Evolutionary conservation across 2,329 filamentous ascomycete species (phyloP).

Genomic region (Aspergillus sp.): DNA sequence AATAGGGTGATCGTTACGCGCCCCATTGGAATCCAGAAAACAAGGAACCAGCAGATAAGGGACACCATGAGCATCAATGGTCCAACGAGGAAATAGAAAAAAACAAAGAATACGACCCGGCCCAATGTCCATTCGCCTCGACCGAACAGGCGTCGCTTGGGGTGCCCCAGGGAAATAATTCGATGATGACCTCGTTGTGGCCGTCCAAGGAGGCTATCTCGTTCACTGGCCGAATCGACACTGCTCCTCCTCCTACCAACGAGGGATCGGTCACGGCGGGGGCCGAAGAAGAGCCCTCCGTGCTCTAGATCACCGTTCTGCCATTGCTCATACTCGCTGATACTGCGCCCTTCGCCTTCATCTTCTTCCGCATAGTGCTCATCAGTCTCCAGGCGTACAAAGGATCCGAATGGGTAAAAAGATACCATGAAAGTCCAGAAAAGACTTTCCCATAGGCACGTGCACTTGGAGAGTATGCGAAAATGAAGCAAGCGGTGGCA

Average conservation of each 20-base stretch:
- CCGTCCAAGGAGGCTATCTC: constrained; percentile 78
- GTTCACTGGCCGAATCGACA: constrained; percentile 83
- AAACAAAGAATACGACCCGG: constrained; percentile 89
- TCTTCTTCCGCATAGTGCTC: constrained; percentile 94
- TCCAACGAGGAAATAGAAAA: constrained; percentile 90
- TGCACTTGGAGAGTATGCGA: constrained; percentile 74
- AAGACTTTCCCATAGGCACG: constrained; percentile 81
- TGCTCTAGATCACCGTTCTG: constrained; percentile 96
- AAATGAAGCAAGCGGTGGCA: constrained; percentile 71
- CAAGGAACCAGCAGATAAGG: constrained; percentile 87
- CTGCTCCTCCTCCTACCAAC: constrained; percentile 83
- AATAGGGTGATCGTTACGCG: constrained; percentile 87
- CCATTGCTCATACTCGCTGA: constrained; percentile 98
- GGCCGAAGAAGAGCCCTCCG: constrained; percentile 92
- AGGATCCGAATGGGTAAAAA: constrained; percentile 97
- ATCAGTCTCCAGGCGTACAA: constrained; percentile 87
- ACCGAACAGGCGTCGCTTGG: constrained; percentile 86
- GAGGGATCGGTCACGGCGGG: constrained; percentile 68
- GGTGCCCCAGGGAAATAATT: constrained; percentile 39
- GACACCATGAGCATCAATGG: constrained; percentile 83
- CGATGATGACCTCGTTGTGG: constrained; percentile 48
- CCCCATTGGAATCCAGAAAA: constrained; percentile 98
- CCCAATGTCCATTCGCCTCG: constrained; percentile 94
- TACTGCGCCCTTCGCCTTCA: constrained; percentile 89
- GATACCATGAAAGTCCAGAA: constrained; percentile 75